phyloP scores from a whole-genome alignment of 2,329 filamentous ascomycete genomes.

The Blumeria hordei region DNA sequence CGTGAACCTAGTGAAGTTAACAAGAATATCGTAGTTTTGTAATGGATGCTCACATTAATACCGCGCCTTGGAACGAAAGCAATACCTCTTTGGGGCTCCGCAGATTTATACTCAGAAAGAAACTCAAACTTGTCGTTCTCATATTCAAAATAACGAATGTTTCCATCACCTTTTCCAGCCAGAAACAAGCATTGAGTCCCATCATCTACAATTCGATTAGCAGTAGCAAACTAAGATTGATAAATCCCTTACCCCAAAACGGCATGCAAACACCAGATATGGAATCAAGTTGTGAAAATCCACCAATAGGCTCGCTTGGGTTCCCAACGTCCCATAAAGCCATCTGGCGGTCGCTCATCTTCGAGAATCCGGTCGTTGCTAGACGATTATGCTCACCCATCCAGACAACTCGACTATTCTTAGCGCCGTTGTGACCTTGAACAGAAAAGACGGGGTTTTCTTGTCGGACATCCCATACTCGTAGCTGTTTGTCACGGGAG shows the following conservation, averaged over 20 bases:
- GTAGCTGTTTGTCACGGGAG: slow-evolving; percentile 91
- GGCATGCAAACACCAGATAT: slow-evolving; percentile 98
- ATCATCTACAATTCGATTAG: slow-evolving; percentile 32
- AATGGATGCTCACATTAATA: slow-evolving; percentile 41
- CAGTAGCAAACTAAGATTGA: slow-evolving; percentile 6
- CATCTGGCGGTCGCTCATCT: slow-evolving; percentile 93
- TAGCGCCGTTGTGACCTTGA: slow-evolving; percentile 70
- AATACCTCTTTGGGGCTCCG: slow-evolving; percentile 78
- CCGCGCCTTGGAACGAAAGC: slow-evolving; percentile 89
- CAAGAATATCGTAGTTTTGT: background rate
- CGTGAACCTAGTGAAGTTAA: slow-evolving; percentile 39
- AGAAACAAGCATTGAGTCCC: slow-evolving; percentile 87
- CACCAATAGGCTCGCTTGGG: slow-evolving; percentile 57
- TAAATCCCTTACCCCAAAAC: slow-evolving; percentile 51
- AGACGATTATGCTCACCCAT: slow-evolving; percentile 91
- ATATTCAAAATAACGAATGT: slow-evolving; percentile 97
- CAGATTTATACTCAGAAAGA: slow-evolving; percentile 91
- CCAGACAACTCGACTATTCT: slow-evolving; percentile 94
- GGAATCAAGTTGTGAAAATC: slow-evolving; percentile 75
- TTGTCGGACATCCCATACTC: slow-evolving; percentile 92
- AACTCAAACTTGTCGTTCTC: slow-evolving; percentile 98
- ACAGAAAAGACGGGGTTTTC: slow-evolving; percentile 69
- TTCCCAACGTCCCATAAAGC: slow-evolving; percentile 85
- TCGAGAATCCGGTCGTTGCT: slow-evolving; percentile 89
- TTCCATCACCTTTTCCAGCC: slow-evolving; percentile 93